phyloP scores from a whole-genome alignment of 306 rosid species.

The Oemleria cerasiformis region DNA sequence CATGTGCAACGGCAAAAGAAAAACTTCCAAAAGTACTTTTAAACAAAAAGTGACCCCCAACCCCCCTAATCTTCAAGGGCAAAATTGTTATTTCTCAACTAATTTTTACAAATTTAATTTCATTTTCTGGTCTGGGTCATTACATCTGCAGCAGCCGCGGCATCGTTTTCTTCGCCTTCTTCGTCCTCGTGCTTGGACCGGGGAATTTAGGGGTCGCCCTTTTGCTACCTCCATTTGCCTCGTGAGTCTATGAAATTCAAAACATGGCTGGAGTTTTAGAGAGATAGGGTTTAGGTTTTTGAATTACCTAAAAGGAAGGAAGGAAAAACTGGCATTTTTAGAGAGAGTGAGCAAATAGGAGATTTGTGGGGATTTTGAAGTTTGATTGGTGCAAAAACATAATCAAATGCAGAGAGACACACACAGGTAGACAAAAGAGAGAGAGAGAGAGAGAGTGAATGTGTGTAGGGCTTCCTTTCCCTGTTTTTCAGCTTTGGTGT shows the following conservation, averaged over 20 bases:
- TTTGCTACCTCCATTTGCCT: conserved; percentile 82
- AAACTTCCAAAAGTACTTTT: too few relatives aligned
- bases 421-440: not conserved
- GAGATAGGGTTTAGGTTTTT: conserved; percentile 28
- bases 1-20: too few relatives aligned
- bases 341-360: not conserved
- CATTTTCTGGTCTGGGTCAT: too few relatives aligned
- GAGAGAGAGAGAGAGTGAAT: not conserved
- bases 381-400: conserved; percentile 11
- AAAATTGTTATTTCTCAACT: too few relatives aligned
- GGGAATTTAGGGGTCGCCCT: conserved; percentile 69
- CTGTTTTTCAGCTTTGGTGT: conserved; percentile 1
- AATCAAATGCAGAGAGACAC: not conserved
- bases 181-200: conserved; percentile 55
- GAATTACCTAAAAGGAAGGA: conserved; percentile 23
- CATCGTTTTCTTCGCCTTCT: conserved; percentile 59
- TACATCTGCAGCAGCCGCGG: conserved; percentile 47
- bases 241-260: conserved; percentile 52
- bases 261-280: conserved; percentile 2
- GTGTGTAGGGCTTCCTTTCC: conserved; percentile 1
- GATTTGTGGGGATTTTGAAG: conserved; percentile 12
- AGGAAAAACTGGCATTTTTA: conserved; percentile 29
- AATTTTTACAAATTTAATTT: too few relatives aligned
- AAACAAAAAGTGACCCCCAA: too few relatives aligned
- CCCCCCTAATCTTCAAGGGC: too few relatives aligned